A percentile compares a stretch with the other conserved stretches of the same genome.
These are phyloP conservation scores for Glycine tomentella DNA, from an alignment of 306 rosid species.

Conservation along the genomic window DNA sequence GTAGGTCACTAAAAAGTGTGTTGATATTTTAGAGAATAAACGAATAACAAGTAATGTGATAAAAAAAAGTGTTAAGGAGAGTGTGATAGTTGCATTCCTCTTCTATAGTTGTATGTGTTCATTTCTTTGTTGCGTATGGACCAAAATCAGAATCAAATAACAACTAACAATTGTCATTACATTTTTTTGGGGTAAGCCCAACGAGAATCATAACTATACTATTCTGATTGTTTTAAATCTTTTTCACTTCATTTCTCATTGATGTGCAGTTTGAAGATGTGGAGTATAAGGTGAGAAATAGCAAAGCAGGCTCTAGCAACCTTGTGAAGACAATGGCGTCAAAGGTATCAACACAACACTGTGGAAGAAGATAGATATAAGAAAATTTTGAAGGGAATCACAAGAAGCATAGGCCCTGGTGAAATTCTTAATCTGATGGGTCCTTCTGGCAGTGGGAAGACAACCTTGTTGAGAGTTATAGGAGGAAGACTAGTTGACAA, in stretches of 20 bases:
- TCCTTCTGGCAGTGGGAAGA: constrained; percentile 97
- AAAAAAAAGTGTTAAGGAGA: too few relatives aligned
- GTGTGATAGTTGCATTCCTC: too few relatives aligned
- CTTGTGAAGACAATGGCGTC: constrained; percentile 66
- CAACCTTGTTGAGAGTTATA: constrained; percentile 85
- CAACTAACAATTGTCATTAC: not conserved
- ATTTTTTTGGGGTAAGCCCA: not conserved
- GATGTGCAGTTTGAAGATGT: constrained; percentile 91
- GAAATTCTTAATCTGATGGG: constrained; percentile 98
- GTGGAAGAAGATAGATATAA: constrained; percentile 66
- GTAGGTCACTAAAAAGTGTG: not conserved
- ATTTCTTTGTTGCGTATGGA: not conserved
- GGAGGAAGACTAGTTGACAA: constrained; percentile 82
- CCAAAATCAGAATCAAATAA: not conserved
- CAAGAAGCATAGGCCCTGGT: constrained; percentile 93
- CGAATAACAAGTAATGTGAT: too few relatives aligned
- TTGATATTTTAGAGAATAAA: too few relatives aligned
- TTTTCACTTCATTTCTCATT: constrained; percentile 2
- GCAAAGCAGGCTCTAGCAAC: constrained; percentile 48
- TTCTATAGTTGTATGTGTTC: not conserved
- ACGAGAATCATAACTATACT: not conserved
- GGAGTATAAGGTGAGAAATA: constrained; percentile 73
- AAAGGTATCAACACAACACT: constrained; percentile 58
- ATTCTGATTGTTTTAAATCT: not conserved
- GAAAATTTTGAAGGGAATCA: constrained; percentile 81